Percentiles rank a stretch among this genome's conserved stretches.
These are phyloP conservation scores for Chlorella vulgaris DNA, from an alignment of 139 green algal genomes.

Conservation along the genomic window DNA sequence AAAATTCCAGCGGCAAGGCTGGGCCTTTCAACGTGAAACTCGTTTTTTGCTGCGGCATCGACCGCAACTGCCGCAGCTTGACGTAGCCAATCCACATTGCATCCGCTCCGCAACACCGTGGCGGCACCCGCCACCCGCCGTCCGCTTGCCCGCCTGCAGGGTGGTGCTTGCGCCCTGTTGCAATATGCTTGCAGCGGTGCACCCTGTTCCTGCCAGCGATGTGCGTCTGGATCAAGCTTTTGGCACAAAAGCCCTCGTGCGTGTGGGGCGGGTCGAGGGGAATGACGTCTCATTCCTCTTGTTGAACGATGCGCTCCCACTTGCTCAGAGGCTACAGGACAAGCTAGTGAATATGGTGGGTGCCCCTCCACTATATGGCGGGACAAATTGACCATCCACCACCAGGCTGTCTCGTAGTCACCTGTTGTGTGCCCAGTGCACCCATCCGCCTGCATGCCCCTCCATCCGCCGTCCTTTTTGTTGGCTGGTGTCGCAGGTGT, in stretches of 20 bases:
- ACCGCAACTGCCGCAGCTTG: no score
- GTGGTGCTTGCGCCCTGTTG: neutral
- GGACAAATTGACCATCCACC: no score
- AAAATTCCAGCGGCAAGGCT: no score
- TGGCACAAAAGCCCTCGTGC: neutral
- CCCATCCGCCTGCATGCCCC: no score
- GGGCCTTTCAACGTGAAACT: no score
- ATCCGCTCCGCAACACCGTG: neutral
- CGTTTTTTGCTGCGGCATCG: no score
- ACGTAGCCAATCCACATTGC: no score
- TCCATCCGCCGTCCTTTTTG: no score
- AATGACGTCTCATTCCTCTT: neutral
- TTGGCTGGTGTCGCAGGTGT: neutral
- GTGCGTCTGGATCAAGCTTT: slow-evolving; percentile 1
- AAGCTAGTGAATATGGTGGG: slow-evolving; percentile 28
- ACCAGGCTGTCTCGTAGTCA: neutral
- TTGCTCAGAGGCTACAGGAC: neutral
- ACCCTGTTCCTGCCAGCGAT: neutral
- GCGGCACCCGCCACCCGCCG: neutral
- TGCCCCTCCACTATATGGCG: no score
- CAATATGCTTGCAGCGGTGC: slow-evolving; percentile 13
- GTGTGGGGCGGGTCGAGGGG: slow-evolving; percentile 3
- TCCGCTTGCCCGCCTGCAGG: neutral
- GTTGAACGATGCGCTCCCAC: neutral
- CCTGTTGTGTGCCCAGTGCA: neutral